These are phyloP conservation scores for Fragaria vesca DNA, from an alignment of 306 rosid species.

Conservation along the genomic window DNA sequence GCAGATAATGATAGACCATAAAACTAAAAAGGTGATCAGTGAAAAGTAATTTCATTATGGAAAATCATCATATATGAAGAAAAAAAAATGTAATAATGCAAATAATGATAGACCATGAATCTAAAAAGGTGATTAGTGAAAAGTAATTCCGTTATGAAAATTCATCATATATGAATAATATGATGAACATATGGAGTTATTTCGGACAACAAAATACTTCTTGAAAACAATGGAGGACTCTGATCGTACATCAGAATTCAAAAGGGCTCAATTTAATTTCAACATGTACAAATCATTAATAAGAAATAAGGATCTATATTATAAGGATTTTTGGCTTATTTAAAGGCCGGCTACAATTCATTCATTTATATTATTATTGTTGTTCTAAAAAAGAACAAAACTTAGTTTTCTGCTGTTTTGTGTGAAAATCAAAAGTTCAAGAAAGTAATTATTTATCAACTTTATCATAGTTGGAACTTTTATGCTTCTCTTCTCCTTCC, in stretches of 20 bases:
- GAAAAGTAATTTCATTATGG: background rate
- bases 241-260: background rate
- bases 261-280: background rate
- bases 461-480: background rate
- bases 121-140: background rate
- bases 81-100: conserved; percentile 15
- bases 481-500: background rate
- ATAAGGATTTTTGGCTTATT: background rate
- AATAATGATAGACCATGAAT: background rate
- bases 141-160: background rate
- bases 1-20: background rate
- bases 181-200: background rate
- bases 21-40: background rate
- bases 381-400: background rate
- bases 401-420: background rate
- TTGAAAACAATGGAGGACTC: background rate
- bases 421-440: background rate
- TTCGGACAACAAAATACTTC: background rate
- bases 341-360: background rate
- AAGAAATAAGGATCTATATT: background rate
- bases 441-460: background rate
- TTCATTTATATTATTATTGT: background rate
- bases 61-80: background rate
- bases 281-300: background rate
- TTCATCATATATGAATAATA: background rate